Evolutionary conservation across 495 filamentous ascomycete species (phyloP).

Genomic region (Parmelia sp.): DNA sequence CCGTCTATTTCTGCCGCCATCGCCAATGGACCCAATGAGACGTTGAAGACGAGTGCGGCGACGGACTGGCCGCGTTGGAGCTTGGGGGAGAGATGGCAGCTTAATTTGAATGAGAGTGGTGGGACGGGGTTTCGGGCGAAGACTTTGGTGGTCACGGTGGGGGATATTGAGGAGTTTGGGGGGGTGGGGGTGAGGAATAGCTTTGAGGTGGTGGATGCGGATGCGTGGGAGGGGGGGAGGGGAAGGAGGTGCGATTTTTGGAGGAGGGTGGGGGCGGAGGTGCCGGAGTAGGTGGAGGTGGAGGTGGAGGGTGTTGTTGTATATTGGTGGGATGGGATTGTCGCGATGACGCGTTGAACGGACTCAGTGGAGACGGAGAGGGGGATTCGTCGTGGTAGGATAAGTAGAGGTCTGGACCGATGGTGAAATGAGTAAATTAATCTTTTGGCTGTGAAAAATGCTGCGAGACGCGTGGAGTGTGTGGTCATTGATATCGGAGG

Average conservation of each 20-base stretch:
- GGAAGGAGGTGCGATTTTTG: slow-evolving; percentile 52
- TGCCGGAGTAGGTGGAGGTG: slow-evolving; percentile 38
- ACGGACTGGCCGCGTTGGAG: slow-evolving; percentile 33
- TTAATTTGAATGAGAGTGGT: slow-evolving; percentile 53
- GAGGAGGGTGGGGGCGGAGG: slow-evolving; percentile 40
- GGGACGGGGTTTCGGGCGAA: slow-evolving; percentile 32
- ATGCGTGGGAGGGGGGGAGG: slow-evolving; percentile 52
- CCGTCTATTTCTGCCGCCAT: slow-evolving; percentile 45
- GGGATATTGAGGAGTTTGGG: slow-evolving; percentile 28
- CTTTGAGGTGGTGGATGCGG: slow-evolving; percentile 43
- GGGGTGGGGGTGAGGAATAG: slow-evolving; percentile 43
- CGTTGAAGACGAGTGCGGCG: background rate
- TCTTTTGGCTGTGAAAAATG: no score
- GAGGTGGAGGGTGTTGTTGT: no score
- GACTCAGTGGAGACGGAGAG: no score
- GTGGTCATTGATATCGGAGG: no score
- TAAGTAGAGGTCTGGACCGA: no score
- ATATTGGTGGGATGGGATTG: no score
- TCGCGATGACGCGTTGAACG: no score
- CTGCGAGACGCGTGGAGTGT: no score
- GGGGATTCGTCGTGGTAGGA: no score
- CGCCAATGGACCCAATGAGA: slow-evolving; percentile 30
- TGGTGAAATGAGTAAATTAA: no score
- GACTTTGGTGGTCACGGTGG: no score
- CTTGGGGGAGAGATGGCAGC: slow-evolving; percentile 30